Evolutionary conservation across 192 early-diverging fungal species (phyloP), one percentile per base, ranked within the genome.

Genomic region (Haplosporangium gracile): DNA sequence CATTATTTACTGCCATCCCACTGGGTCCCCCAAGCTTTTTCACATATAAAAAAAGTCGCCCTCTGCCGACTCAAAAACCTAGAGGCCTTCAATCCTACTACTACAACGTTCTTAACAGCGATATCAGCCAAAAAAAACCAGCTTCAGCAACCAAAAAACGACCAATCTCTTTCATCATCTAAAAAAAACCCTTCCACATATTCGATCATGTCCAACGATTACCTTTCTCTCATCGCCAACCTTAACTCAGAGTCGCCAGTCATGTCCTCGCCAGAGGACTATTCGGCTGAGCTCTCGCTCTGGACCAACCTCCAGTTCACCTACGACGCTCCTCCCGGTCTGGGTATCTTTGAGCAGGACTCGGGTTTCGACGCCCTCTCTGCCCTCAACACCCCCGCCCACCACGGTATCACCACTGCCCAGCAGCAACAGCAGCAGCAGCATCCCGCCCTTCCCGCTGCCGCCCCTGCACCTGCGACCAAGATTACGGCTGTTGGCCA

Each of bases 261-360:
- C 55, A 86, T 86, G 22, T 86, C 84, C 49, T 86, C 84, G 42
- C 84, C 76, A 24, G 90, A 94, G 74, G 94, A 95, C 80, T 90
- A 93, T 57, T 92, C 93, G 79, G 90, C 93, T 68, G 94, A 95
- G 71, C 90, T 95, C 79, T 89, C 93, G 24, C 88, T 95, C 63
- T 95, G 92, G 90, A 88, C 94, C 60, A 93, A 93, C 74, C 92
- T 92, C 34, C 93, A 95, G 87, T 95, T 95, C 79, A 91, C 90
- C 45, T 92, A 93, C n/a, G 93, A 95, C 81, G 88, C 90, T 24
- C 87, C 89, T 45, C 91, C 91, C 47, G 91, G 91, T 57, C 83
- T 88, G n/a, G 90, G 91, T 36, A 88, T 92, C 80, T 89, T 84
- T 84, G 90, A 91, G 36, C 83, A 90, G 42, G 87, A 91, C 53